These are phyloP conservation scores for Gymnopus androsaceus DNA, from an alignment of 1,284 basidiomycete genomes.

Conservation along the genomic window DNA sequence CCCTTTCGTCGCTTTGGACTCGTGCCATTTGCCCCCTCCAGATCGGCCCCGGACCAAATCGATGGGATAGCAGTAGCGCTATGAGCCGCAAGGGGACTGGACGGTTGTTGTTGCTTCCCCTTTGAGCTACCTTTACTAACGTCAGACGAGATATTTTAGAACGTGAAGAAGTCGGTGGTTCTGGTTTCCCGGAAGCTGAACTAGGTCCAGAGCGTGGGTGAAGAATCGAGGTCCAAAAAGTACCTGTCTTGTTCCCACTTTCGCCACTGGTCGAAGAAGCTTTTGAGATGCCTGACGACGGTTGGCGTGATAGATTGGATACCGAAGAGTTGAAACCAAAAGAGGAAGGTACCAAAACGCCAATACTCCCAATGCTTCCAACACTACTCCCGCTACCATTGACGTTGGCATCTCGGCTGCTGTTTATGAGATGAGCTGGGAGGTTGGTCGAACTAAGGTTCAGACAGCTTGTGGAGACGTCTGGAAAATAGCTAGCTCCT, in stretches of 20 bases:
- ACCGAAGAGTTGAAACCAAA: constrained; percentile 7
- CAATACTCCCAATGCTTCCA: constrained; percentile 12
- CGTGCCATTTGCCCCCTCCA: constrained; percentile 2
- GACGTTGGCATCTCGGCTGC: background rate
- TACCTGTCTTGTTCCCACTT: constrained; percentile 3
- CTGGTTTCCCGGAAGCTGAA: background rate
- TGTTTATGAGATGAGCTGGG: constrained; percentile 2
- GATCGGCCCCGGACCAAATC: constrained; percentile 15
- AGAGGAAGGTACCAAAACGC: constrained; percentile 12
- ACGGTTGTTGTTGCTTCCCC: constrained; percentile 1
- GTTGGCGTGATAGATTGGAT: constrained; percentile 1
- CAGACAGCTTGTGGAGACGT: constrained; percentile 7
- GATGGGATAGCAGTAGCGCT: constrained; percentile 11
- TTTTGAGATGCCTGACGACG: background rate
- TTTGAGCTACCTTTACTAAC: constrained; percentile 6
- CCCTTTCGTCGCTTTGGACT: constrained; percentile 15
- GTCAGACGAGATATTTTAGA: background rate
- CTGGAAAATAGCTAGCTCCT: constrained; percentile 7
- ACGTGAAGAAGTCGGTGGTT: background rate
- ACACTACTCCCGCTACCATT: constrained; percentile 9
- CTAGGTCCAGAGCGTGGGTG: constrained; percentile 9
- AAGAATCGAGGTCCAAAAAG: constrained; percentile 15
- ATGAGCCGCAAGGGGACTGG: constrained; percentile 4
- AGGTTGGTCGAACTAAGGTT: constrained; percentile 8
- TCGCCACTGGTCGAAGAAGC: background rate